Evolutionary conservation across 2,329 filamentous ascomycete genomes (phyloP).

Genomic region (Diaporthe ampelina): DNA sequence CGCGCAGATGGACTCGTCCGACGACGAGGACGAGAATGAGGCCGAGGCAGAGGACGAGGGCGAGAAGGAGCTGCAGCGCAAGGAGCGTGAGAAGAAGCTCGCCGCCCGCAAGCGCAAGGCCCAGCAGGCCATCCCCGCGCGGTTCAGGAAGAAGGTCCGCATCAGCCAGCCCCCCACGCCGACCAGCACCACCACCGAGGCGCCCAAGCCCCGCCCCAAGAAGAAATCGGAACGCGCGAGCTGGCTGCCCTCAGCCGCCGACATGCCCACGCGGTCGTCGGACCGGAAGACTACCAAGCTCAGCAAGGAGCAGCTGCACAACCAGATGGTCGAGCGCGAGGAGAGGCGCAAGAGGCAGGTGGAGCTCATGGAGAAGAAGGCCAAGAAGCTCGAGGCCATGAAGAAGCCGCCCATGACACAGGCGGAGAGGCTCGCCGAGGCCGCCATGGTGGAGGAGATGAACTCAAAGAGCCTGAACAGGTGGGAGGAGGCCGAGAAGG

Average conservation of each 20-base stretch:
- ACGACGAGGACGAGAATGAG: constrained; percentile 78
- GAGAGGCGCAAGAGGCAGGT: constrained; percentile 79
- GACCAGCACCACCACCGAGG: constrained; percentile 51
- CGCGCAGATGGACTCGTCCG: constrained; percentile 87
- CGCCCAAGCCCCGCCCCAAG: constrained; percentile 64
- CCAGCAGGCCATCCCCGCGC: constrained; percentile 78
- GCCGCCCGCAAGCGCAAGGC: constrained; percentile 85
- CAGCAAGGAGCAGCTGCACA: constrained; percentile 74
- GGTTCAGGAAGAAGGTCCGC: constrained; percentile 81
- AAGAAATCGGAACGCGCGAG: constrained; percentile 73
- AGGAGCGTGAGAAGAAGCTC: constrained; percentile 76
- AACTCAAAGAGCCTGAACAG: constrained; percentile 92
- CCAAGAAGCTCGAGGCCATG: constrained; percentile 78
- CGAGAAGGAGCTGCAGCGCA: constrained; percentile 86
- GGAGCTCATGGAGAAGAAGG: constrained; percentile 75
- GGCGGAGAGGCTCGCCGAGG: constrained; percentile 85
- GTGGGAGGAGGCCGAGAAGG: constrained; percentile 94
- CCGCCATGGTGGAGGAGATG: constrained; percentile 83
- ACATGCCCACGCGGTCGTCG: constrained; percentile 71
- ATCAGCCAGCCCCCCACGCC: constrained; percentile 70
- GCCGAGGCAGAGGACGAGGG: constrained; percentile 82
- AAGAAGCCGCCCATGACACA: constrained; percentile 90
- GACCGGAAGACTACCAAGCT: constrained; percentile 70
- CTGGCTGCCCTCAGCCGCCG: constrained; percentile 68
- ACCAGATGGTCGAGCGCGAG: constrained; percentile 81